A percentile compares a stretch with the other conserved stretches of the same genome.
Evolutionary conservation across 2,329 filamentous ascomycete genomes (phyloP).

Genomic region (Fonsecaea pedrosoi): DNA sequence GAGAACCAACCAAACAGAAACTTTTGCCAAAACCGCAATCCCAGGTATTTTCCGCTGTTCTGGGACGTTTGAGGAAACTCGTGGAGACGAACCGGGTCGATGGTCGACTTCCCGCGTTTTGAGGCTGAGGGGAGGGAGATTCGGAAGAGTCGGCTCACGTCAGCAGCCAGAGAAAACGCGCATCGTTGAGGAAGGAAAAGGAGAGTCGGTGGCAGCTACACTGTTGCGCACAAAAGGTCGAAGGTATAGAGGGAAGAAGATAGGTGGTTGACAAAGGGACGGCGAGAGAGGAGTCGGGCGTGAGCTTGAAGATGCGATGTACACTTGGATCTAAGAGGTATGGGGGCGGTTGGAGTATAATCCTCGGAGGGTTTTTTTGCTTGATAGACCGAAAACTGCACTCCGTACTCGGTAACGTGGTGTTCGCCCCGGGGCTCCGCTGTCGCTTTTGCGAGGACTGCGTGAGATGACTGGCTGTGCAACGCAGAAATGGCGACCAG

Average conservation of each 20-base stretch:
- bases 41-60: constrained; percentile 11
- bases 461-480: not conserved
- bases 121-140: constrained; percentile 22
- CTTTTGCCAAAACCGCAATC: not conserved
- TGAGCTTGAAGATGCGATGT: constrained; percentile 4
- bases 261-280: constrained; percentile 7
- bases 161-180: constrained; percentile 31
- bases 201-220: constrained; percentile 24
- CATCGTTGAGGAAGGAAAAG: constrained; percentile 27
- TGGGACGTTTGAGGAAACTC: constrained; percentile 16
- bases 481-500: not conserved
- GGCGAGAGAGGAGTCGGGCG: constrained; percentile 7
- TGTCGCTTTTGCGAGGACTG: not conserved
- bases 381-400: constrained; percentile 2
- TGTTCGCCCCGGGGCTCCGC: constrained; percentile 4
- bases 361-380: constrained; percentile 4
- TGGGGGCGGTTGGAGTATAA: constrained; percentile 6
- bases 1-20: not conserved
- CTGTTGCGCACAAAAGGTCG: constrained; percentile 11
- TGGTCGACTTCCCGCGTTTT: constrained; percentile 15
- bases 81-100: constrained; percentile 13
- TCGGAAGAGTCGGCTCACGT: constrained; percentile 39
- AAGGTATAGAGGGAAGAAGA: not conserved
- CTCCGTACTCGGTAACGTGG: not conserved
- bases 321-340: constrained; percentile 1